A percentile compares a stretch with the other conserved stretches of the same genome.
Evolutionary conservation across 2,329 filamentous ascomycete species (phyloP).

Genomic region (Sordariomycetes sp.): DNA sequence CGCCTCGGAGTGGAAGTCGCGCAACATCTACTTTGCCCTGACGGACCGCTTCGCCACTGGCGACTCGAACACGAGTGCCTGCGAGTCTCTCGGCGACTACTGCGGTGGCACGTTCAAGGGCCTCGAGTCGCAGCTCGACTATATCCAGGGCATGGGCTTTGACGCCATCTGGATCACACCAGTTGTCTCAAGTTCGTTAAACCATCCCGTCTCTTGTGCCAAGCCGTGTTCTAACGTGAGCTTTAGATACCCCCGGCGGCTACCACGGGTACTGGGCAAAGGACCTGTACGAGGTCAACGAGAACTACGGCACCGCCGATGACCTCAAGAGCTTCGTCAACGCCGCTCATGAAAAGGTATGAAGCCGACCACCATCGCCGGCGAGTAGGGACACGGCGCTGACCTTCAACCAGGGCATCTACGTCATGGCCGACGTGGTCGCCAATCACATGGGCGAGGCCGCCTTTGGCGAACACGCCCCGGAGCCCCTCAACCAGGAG

Average conservation of each 20-base stretch:
- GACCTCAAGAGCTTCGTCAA: slow-evolving; percentile 44
- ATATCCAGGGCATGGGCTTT: slow-evolving; percentile 49
- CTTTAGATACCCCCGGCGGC: slow-evolving; percentile 20
- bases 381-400: slow-evolving; percentile 1
- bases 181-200: slow-evolving; percentile 28
- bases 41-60: slow-evolving; percentile 40
- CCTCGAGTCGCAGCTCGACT: slow-evolving; percentile 44
- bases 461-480: slow-evolving; percentile 30
- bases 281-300: slow-evolving; percentile 38
- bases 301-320: slow-evolving; percentile 41
- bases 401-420: slow-evolving; percentile 18
- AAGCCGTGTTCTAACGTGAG: background rate
- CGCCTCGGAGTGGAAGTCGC: slow-evolving; percentile 32
- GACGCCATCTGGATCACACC: slow-evolving; percentile 46
- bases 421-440: slow-evolving; percentile 49
- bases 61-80: slow-evolving; percentile 23
- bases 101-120: slow-evolving; percentile 50
- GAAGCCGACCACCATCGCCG: slow-evolving; percentile 1
- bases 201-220: background rate
- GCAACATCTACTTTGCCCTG: slow-evolving; percentile 44
- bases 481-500: slow-evolving; percentile 31
- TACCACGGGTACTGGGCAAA: slow-evolving; percentile 45
- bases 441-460: slow-evolving; percentile 42
- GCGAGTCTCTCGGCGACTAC: slow-evolving; percentile 29
- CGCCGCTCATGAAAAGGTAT: slow-evolving; percentile 43